Evolutionary conservation across 495 filamentous ascomycete genomes (phyloP).

Genomic region (Penicillium salamii): DNA sequence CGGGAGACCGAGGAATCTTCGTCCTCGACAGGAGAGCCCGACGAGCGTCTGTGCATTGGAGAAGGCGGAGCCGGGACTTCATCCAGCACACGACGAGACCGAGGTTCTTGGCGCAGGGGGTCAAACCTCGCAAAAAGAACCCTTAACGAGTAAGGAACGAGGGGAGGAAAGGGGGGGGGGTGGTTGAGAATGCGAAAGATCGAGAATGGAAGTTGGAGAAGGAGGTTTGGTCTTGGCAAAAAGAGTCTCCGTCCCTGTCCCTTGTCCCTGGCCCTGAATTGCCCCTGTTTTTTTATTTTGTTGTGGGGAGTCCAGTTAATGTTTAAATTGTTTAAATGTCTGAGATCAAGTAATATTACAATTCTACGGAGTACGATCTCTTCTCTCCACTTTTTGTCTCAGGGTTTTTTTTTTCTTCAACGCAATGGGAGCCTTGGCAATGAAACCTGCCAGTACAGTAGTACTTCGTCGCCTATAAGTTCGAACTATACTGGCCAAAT

Average conservation of each 20-base stretch:
- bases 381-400: neutral
- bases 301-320: neutral
- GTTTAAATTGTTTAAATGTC: neutral
- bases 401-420: slow-evolving; percentile 1
- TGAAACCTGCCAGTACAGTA: neutral
- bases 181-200: slow-evolving; percentile 12
- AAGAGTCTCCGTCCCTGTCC: slow-evolving; percentile 1
- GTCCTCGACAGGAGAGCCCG: slow-evolving; percentile 48
- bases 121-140: slow-evolving; percentile 13
- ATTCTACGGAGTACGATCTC: no score
- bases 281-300: neutral
- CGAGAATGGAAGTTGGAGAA: slow-evolving; percentile 6
- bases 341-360: no score
- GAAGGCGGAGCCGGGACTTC: slow-evolving; percentile 36
- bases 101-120: slow-evolving; percentile 26
- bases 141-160: slow-evolving; percentile 13
- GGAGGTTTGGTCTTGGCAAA: slow-evolving; percentile 12
- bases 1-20: slow-evolving; percentile 39
- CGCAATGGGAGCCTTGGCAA: slow-evolving; percentile 17
- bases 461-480: no score
- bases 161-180: slow-evolving; percentile 6
- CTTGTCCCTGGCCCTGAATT: neutral
- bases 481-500: no score
- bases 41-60: slow-evolving; percentile 54
- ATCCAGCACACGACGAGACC: slow-evolving; percentile 34